These are phyloP conservation scores for Aspergillus puulaauensis DNA, from an alignment of 2,329 filamentous ascomycete genomes.

Conservation along the genomic window DNA sequence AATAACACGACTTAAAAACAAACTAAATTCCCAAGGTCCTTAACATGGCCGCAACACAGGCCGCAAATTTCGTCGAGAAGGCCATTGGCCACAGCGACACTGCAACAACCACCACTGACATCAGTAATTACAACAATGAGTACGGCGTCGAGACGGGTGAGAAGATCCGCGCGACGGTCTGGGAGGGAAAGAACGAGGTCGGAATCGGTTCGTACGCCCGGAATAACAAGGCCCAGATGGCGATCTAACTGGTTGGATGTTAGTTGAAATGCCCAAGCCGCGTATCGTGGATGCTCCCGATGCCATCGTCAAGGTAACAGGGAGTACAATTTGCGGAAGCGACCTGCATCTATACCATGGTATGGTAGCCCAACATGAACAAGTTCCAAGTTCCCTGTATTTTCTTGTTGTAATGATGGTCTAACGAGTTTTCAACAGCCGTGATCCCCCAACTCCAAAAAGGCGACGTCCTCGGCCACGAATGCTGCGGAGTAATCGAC, in stretches of 20 bases:
- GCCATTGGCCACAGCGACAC: neutral
- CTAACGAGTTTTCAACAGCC: slow-evolving; percentile 17
- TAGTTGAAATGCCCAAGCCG: slow-evolving; percentile 67
- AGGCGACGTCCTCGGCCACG: slow-evolving; percentile 66
- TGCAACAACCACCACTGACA: neutral
- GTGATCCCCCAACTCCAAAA: slow-evolving; percentile 59
- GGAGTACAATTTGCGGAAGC: slow-evolving; percentile 61
- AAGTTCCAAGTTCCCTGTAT: neutral
- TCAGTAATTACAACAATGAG: slow-evolving; percentile 21
- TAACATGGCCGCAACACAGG: slow-evolving; percentile 3
- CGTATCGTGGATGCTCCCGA: slow-evolving; percentile 71
- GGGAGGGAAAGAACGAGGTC: slow-evolving; percentile 80
- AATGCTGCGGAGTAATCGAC: slow-evolving; percentile 54
- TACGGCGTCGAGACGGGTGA: slow-evolving; percentile 54
- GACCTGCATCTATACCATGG: slow-evolving; percentile 55
- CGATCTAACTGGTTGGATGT: neutral
- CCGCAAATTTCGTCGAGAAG: slow-evolving; percentile 5
- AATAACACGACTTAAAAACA: neutral
- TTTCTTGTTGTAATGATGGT: slow-evolving; percentile 10
- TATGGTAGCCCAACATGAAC: slow-evolving; percentile 7
- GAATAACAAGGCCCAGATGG: neutral
- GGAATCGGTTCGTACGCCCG: slow-evolving; percentile 52
- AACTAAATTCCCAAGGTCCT: neutral
- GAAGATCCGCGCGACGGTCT: slow-evolving; percentile 77
- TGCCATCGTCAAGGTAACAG: slow-evolving; percentile 77